phyloP scores from a whole-genome alignment of 805 yeast species.

The Sporopachydermia quercuum region DNA sequence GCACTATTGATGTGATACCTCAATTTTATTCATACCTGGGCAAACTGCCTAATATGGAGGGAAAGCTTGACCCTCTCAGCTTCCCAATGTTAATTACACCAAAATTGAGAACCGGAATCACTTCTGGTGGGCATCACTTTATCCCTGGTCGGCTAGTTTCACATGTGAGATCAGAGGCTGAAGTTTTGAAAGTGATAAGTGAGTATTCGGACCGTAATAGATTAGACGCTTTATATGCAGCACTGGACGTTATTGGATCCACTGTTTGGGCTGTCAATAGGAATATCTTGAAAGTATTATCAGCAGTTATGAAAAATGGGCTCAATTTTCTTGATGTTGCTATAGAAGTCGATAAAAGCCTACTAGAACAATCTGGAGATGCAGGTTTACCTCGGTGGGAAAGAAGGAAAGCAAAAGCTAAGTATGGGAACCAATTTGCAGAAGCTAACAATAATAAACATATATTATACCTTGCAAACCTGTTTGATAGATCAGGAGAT shows the following conservation, averaged over 20 bases:
- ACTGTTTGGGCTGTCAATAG: slow-evolving; percentile 74
- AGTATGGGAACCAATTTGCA: background rate
- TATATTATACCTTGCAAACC: background rate
- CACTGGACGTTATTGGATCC: slow-evolving; percentile 54
- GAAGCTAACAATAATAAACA: background rate
- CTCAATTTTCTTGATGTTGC: slow-evolving; percentile 48
- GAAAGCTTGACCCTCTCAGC: background rate
- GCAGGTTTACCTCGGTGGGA: background rate
- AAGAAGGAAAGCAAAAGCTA: background rate
- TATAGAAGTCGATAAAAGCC: slow-evolving; percentile 14
- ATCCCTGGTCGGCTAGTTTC: background rate
- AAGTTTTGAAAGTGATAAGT: background rate
- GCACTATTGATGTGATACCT: background rate
- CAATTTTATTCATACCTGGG: background rate
- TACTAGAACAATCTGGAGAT: background rate
- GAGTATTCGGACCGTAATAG: background rate
- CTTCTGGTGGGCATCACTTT: background rate
- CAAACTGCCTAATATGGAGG: background rate
- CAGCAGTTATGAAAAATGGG: slow-evolving; percentile 63
- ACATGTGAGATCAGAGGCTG: background rate
- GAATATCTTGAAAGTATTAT: slow-evolving; percentile 40
- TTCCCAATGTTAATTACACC: background rate
- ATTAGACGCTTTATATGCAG: slow-evolving; percentile 46
- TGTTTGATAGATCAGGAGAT: slow-evolving; percentile 35
- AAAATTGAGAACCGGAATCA: background rate